Percentiles rank a stretch among this genome's conserved stretches.
Conservation (phyloP, 2,329 filamentous ascomycete species). For the Stachybotrys elegans region DNA sequence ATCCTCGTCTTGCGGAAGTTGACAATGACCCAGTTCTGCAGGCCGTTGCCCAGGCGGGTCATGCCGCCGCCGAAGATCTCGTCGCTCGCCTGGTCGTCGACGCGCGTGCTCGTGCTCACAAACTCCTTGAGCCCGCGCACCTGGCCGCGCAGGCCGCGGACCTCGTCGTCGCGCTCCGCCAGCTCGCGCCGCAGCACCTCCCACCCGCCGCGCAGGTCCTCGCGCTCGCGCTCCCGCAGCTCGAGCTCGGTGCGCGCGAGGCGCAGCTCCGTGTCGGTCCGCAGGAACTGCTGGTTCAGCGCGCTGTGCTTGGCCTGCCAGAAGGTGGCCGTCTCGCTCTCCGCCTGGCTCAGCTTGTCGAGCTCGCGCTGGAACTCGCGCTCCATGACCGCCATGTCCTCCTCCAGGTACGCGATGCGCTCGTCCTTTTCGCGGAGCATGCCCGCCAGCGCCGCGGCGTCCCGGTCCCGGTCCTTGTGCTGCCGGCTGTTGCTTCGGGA, state of each 20-base stretch:
- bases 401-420: constrained; percentile 47
- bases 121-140: constrained; percentile 65
- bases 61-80: constrained; percentile 61
- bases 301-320: constrained; percentile 53
- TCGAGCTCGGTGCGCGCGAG: constrained; percentile 46
- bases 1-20: constrained; percentile 62
- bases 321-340: constrained; percentile 50
- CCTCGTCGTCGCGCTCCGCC: constrained; percentile 50
- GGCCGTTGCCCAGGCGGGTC: constrained; percentile 56
- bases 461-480: constrained; percentile 16
- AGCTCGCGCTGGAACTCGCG: constrained; percentile 48
- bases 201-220: constrained; percentile 45
- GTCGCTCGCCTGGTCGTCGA: constrained; percentile 58
- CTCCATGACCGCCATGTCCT: constrained; percentile 48
- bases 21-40: constrained; percentile 71
- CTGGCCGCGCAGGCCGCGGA: constrained; percentile 50
- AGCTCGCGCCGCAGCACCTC: constrained; percentile 42
- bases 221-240: constrained; percentile 38
- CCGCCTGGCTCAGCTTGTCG: constrained; percentile 46
- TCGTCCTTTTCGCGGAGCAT: constrained; percentile 42
- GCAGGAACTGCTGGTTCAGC: constrained; percentile 47
- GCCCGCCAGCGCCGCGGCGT: constrained; percentile 17
- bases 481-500: too few relatives aligned
- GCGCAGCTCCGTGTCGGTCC: constrained; percentile 48
- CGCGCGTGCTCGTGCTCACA: constrained; percentile 62